phyloP scores from a whole-genome alignment of 2,329 filamentous ascomycete species.

The Alternaria ethzedia region DNA sequence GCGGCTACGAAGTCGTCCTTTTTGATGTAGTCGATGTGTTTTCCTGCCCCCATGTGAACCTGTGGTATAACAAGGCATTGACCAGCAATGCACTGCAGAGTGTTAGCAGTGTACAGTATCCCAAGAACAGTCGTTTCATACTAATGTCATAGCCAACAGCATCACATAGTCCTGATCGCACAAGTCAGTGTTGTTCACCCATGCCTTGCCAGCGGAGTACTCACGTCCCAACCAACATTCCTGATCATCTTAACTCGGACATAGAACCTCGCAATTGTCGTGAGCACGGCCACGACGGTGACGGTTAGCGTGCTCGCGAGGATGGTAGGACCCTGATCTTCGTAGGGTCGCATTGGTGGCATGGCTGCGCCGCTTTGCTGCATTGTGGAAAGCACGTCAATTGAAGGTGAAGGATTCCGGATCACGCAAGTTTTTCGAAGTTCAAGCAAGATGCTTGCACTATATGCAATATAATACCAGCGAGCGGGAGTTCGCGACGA shows the following conservation, averaged over 20 bases:
- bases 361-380: neutral
- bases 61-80: conserved; percentile 51
- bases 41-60: conserved; percentile 55
- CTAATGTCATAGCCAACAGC: conserved; percentile 48
- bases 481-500: neutral
- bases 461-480: neutral
- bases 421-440: neutral
- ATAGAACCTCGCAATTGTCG: conserved; percentile 52
- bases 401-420: neutral
- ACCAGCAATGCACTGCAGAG: conserved; percentile 45
- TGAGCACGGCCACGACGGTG: conserved; percentile 50
- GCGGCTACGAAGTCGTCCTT: conserved; percentile 42
- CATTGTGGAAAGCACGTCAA: neutral
- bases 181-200: conserved; percentile 10
- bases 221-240: conserved; percentile 58
- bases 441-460: neutral
- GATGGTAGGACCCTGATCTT: conserved; percentile 46
- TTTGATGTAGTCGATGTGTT: conserved; percentile 54
- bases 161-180: conserved; percentile 52
- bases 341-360: neutral
- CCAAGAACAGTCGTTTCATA: conserved; percentile 9
- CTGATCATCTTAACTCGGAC: conserved; percentile 59
- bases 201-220: neutral
- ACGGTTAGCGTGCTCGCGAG: conserved; percentile 52
- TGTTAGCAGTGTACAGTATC: conserved; percentile 4